Evolutionary conservation across 208 protist genomes (phyloP), one percentile per base, ranked within the genome.

Genomic region (Borovskyia barvae): DNA sequence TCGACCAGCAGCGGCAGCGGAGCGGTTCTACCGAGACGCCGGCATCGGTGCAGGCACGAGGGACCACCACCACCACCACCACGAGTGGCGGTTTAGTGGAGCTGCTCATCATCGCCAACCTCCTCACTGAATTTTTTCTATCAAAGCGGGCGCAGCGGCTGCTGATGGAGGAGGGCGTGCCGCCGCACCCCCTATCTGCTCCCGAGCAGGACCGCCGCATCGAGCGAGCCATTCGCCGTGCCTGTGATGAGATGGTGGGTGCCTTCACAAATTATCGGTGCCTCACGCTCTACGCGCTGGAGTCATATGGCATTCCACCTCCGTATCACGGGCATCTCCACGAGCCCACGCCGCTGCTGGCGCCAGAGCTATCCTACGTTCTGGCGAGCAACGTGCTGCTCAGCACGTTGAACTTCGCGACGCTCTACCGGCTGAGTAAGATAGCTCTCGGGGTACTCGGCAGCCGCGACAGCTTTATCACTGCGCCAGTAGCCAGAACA

Each of bases 221-320:
- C 29, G 50, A 63, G 7, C 54, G 43, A 2, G 60, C 82, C 15
- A 72, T 92, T 11, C 72, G 71, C 3, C 46, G 56, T 12, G 81
- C 77, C 0, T 87, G 85, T 50, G 69, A 86, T 62, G 85, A 92
- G 40, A 36, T 92, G 0, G 77, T 92, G 8, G 59, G 57, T 12
- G 61, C 70, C 46, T 63, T 88, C 36, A 92, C 69, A 12, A 57
- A 40, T 26, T 70, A 58, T 2, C 58, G 42, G n/a, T 72, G 75
- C 12, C 43, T 56, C 19, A 72, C 74, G 33, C 35, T 87, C 25
- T 54, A 72, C 17, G 66, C 65, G 1, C 29, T 82, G 6, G 73
- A 87, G 37, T 33, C 57, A 26, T 59, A 77, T 11, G 69, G 68
- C 26, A 49, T 88, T 22, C 72, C 79, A 0, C 43, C 55, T 8